Evolutionary conservation across 345 rosid genomes (phyloP), one percentile per base, ranked within the genome.

Genomic region (Lepidium aucheri): DNA sequence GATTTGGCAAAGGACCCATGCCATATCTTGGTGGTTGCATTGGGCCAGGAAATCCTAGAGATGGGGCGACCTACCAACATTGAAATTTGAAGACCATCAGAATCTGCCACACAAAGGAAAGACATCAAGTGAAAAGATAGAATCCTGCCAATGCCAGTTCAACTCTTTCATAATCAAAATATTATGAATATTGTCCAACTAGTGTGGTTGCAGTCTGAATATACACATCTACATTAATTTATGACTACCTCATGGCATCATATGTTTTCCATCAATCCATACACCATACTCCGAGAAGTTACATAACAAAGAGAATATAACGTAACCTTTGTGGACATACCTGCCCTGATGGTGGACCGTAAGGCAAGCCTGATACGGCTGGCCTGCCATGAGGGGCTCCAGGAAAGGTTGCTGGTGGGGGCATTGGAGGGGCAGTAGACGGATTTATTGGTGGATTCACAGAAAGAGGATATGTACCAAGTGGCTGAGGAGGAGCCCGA

Each of bases 1-100:
- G 99, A 82, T 82, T 80, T 74, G 90, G 89, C 66, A 85, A 75
- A 22, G 93, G 90, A 26, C 87, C 84, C 96, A 90, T 84, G 60
- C 96, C 95, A 79, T 63, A 82, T 83, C 81, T 79, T 79, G 76
- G 70, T 60, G 90, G 91, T 72, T 83, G 92, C 70, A 70, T 47
- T 40, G 82, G 41, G 59, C 94, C 94, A 57, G 88, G 82, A 66
- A 88, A 70, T 54, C 78, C 61, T 62, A 80, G 78, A 74, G 86
- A 79, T 59, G 84, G 87, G 54, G 78, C 53, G 47, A 76, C 83
- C 97, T 90, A 79, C 57, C 72, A 58, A 24, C 74, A 76, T 67
- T 67, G 62, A 67, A 67, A 66, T 67, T 56, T 58, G 56, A 67
- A 60, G 59, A 74, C 64, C 67, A 66, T 74, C 63, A 66, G 64